A percentile compares a stretch with the other conserved stretches of the same genome.
Evolutionary conservation across 2,329 filamentous ascomycete species (phyloP).

Genomic region (Penicillium hordei): DNA sequence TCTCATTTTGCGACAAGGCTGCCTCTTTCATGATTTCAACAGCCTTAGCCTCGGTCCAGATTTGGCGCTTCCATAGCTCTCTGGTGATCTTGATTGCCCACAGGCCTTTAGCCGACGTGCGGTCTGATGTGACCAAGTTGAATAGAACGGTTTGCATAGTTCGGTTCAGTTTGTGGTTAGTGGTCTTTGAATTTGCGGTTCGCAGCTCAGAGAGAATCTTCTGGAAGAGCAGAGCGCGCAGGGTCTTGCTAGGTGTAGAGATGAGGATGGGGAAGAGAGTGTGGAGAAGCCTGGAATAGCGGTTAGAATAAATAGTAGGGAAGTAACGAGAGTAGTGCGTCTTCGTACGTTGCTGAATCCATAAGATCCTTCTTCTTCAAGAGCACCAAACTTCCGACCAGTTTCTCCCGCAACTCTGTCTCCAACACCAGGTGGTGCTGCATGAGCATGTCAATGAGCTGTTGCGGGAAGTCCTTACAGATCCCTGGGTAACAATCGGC

Average conservation of each 20-base stretch:
- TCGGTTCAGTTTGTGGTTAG: constrained; percentile 88
- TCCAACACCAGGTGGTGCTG: constrained; percentile 81
- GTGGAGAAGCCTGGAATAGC: constrained; percentile 62
- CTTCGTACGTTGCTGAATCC: constrained; percentile 67
- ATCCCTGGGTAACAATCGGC: constrained; percentile 88
- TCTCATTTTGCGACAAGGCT: constrained; percentile 83
- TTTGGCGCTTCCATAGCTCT: constrained; percentile 93
- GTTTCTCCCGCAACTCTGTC: constrained; percentile 84
- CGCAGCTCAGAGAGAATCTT: constrained; percentile 92
- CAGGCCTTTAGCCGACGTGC: constrained; percentile 78
- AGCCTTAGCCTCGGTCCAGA: constrained; percentile 91
- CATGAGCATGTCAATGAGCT: constrained; percentile 77
- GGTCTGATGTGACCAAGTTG: constrained; percentile 85
- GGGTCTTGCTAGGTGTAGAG: constrained; percentile 84
- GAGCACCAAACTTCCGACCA: constrained; percentile 85
- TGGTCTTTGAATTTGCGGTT: constrained; percentile 79
- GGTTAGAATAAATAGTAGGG: background rate
- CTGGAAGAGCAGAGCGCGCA: constrained; percentile 78
- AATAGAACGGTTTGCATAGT: constrained; percentile 91
- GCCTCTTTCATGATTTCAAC: constrained; percentile 99
- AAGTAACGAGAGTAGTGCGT: background rate
- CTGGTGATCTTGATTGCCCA: constrained; percentile 96
- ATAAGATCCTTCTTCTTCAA: constrained; percentile 89
- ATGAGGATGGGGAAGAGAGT: constrained; percentile 93
- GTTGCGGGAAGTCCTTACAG: constrained; percentile 72